phyloP scores from a whole-genome alignment of 768 basidiomycete species.

The Gymnopilus junonius region DNA sequence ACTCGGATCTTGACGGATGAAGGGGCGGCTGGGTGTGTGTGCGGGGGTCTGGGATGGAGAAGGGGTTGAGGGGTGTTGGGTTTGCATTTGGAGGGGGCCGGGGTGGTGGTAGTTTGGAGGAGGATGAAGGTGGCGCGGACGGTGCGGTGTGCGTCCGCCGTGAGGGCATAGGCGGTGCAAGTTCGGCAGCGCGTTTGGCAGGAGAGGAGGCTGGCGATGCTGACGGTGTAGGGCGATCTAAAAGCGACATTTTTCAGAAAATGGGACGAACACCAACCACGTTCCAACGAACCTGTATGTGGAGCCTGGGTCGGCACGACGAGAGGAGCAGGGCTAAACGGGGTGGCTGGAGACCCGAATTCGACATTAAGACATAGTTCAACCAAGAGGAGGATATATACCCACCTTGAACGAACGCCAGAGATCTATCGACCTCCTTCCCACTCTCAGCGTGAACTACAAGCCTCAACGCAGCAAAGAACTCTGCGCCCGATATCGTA shows the following conservation, averaged over 20 bases:
- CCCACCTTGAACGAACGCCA: conserved; percentile 81
- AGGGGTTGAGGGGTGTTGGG: conserved; percentile 17
- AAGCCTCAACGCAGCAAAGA: conserved; percentile 76
- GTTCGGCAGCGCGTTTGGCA: conserved; percentile 20
- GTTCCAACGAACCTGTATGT: background rate
- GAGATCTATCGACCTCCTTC: conserved; percentile 60
- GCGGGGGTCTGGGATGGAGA: conserved; percentile 6
- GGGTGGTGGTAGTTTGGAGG: background rate
- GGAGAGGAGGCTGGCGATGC: conserved; percentile 29
- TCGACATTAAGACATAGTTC: conserved; percentile 1
- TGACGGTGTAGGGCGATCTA: conserved; percentile 9
- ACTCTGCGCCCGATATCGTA: conserved; percentile 67
- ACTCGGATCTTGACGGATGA: conserved; percentile 30
- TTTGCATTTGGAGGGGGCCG: too few relatives aligned
- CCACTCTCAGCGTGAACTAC: conserved; percentile 66
- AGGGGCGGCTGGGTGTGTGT: conserved; percentile 29
- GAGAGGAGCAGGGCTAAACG: background rate
- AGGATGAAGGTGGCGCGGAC: conserved; percentile 9
- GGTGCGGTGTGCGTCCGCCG: conserved; percentile 8
- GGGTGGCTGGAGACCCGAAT: background rate
- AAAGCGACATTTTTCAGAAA: background rate
- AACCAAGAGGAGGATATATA: conserved; percentile 8
- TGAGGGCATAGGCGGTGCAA: conserved; percentile 24
- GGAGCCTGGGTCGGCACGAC: background rate
- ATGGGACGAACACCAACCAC: background rate